Evolutionary conservation across 1,139 yeast species (phyloP), one percentile per base, ranked within the genome.

Genomic region (Nakaseomyces sp.): DNA sequence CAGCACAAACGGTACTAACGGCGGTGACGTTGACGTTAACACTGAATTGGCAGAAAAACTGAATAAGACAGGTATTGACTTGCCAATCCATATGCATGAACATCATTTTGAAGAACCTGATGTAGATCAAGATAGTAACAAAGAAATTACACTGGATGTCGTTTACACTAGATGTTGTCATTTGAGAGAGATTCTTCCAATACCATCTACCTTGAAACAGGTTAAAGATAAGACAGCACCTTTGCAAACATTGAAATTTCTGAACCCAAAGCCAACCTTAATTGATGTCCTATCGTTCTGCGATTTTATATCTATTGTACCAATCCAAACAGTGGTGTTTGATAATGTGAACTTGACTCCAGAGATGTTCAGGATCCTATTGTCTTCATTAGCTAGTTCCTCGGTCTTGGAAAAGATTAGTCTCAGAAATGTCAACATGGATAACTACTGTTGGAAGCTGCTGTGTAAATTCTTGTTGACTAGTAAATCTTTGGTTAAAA

Each of bases 261-360:
- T 87, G 55, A 89, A 89, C 61, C 95, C 96, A 3, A 79, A 80
- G 50, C 97, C 97, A 2, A 88, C 97, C 0, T 66, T 88, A 52
- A 86, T 89, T 52, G 97, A 89, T 65, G 77, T 88, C 5, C 72
- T 86, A 47, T 85, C 96, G 2, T 87, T 89, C 60, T 74, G 89
- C 49, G 97, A 89, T 61, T 89, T 89, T 57, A 70, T 89, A 43
- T 77, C 95, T 1, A 81, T 87, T 37, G 84, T 84, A 0, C 95
- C 95, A 1, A 80, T 89, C 26, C 76, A 79, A 45, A 79, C 86
- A 2, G 72, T 89, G 3, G 77, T 84, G 7, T 82, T 89, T 56
- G 96, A 89, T 63, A 85, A 87, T 56, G 95, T 86, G 28, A 71
- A 81, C 9, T 71, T 89, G 68, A 76, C 86, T 5, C 75, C 80